Percentiles rank a stretch among this genome's conserved stretches.
Conservation (phyloP, 2,329 filamentous ascomycete genomes). For the Cordyceps cateniannulata region DNA sequence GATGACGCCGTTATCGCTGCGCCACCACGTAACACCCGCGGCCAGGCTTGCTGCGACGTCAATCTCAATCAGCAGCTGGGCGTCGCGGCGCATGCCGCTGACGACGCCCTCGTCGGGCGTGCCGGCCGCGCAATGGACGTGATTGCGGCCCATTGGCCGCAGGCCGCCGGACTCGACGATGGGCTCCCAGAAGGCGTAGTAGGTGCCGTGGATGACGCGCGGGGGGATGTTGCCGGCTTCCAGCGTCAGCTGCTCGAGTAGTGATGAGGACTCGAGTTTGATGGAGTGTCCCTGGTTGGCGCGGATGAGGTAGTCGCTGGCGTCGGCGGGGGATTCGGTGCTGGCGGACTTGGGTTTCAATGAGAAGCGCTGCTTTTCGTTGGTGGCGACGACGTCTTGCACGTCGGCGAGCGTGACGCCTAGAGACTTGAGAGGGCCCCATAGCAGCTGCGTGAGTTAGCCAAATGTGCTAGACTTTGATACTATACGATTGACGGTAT, state of each 20-base stretch:
- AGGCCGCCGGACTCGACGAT: slow-evolving; percentile 76
- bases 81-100: slow-evolving; percentile 73
- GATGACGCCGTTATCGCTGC: slow-evolving; percentile 72
- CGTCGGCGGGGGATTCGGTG: slow-evolving; percentile 19
- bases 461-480: neutral
- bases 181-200: slow-evolving; percentile 67
- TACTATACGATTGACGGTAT: neutral
- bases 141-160: slow-evolving; percentile 73
- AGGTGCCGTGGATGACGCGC: slow-evolving; percentile 80
- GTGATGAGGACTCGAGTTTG: slow-evolving; percentile 60
- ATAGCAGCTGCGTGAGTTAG: slow-evolving; percentile 37
- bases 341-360: slow-evolving; percentile 44
- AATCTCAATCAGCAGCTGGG: slow-evolving; percentile 72
- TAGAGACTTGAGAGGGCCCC: slow-evolving; percentile 57
- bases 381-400: slow-evolving; percentile 58
- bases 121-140: slow-evolving; percentile 83
- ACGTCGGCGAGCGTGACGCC: slow-evolving; percentile 73
- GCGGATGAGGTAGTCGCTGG: slow-evolving; percentile 78
- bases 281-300: slow-evolving; percentile 95
- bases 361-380: slow-evolving; percentile 87
- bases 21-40: slow-evolving; percentile 65
- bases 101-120: slow-evolving; percentile 57
- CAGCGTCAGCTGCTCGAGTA: slow-evolving; percentile 62
- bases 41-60: slow-evolving; percentile 62
- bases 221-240: slow-evolving; percentile 53